Evolutionary conservation across 768 basidiomycete genomes (phyloP), one percentile per base, ranked within the genome.

Genomic region (Lactarius deliciosus): DNA sequence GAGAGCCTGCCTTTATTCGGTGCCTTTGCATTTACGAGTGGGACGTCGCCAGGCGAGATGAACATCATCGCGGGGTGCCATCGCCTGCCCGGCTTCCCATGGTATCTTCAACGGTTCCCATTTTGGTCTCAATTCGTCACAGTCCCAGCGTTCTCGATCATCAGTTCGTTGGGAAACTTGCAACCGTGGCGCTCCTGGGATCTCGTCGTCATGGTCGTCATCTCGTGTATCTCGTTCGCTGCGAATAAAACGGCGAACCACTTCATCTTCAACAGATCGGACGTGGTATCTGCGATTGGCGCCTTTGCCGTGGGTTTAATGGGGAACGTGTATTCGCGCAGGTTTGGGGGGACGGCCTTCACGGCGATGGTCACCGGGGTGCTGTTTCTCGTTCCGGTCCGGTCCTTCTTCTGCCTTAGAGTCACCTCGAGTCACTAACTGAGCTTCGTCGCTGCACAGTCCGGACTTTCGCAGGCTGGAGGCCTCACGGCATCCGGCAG

Each of bases 281-380:
- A 93, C 65, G 80, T 93, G 40, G 90, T 92, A 36, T 90, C 89
- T 59, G 89, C 89, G 15, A 90, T 92, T 70, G 91, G 91, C 0
- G 90, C 91, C 5, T 92, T 92, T 69, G 88, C 84, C 0, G 86
- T 91, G 34, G 90, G 91, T 25, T 68, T 92, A 30, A 77, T 92
- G 20, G 91, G 90, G 3, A 92, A 92, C 71, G 76, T 87, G 1
- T 92, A 92, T 75, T 91, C 91, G 40, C 82, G 91, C 55, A 84
- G 85, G 72, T 89, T 90, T 82, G 83, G 88, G 4, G 91, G 91
- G 7, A 93, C 91, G 1, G 92, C 92, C 25, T 94, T 94, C 76
- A 92, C 91, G 7, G 87, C 87, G 1, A 94, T 94, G 92, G 90
- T 93, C 34, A 90, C 91, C n/a, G 92, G 91, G 54, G 90, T 95